phyloP scores from a whole-genome alignment of 805 yeast genomes.

The fission yeast (Schizosaccharomyces pombe) region DNA sequence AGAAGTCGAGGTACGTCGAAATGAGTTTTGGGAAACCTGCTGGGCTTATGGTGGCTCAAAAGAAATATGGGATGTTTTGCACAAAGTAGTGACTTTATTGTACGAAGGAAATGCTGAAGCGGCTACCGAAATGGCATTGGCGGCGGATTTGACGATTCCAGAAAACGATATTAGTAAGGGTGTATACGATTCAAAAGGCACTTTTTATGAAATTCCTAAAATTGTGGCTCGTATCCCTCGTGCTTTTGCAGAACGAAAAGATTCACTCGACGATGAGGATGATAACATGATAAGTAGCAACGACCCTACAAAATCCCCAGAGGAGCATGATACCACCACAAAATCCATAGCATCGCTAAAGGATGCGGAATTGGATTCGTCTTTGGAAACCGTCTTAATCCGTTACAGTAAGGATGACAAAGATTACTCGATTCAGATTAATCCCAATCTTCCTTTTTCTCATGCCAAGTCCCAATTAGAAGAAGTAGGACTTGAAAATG shows the following conservation, averaged over 20 bases:
- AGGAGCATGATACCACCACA: neutral
- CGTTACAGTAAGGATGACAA: neutral
- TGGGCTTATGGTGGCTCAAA: neutral
- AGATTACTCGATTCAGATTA: neutral
- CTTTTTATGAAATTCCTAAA: neutral
- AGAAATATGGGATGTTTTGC: neutral
- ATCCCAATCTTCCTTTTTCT: neutral
- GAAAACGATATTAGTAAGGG: neutral
- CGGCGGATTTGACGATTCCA: conserved; percentile 1
- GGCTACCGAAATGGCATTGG: neutral
- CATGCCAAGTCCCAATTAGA: neutral
- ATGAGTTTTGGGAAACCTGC: conserved; percentile 4
- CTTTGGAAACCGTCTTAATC: neutral
- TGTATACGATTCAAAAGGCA: neutral
- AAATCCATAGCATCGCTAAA: neutral
- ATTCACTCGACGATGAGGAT: neutral
- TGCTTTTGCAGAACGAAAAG: neutral
- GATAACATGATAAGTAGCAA: neutral
- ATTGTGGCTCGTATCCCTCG: neutral
- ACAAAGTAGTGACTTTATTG: neutral
- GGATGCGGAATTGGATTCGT: neutral
- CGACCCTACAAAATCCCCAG: neutral
- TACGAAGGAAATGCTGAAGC: neutral
- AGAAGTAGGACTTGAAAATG: neutral
- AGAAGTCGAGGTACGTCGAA: neutral